Evolutionary conservation across 208 protist species (phyloP).

Genomic region (Novymonas esmeraldas): DNA sequence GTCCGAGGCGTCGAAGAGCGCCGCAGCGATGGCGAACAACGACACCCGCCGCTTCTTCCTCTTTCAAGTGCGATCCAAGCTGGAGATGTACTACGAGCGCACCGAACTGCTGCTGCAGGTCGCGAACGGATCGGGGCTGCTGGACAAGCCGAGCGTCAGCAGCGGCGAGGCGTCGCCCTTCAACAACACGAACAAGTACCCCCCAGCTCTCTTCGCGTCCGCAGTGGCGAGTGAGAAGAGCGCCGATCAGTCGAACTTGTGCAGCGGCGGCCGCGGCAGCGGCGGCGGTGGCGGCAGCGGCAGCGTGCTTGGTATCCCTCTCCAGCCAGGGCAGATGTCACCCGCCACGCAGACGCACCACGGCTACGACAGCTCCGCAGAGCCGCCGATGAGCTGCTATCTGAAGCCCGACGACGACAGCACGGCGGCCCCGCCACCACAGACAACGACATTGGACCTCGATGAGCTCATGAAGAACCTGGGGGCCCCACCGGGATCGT

Average conservation of each 20-base stretch:
- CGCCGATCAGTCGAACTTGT: too few relatives aligned
- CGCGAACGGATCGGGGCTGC: constrained; percentile 53
- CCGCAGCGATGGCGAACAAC: constrained; percentile 29
- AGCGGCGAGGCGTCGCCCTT: constrained; percentile 17
- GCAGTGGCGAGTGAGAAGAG: constrained; percentile 3
- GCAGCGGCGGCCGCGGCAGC: background rate
- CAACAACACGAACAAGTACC: constrained; percentile 10
- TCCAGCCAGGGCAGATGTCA: constrained; percentile 15
- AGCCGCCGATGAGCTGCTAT: constrained; percentile 38
- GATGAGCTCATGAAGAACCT: constrained; percentile 45
- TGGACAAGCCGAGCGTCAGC: constrained; percentile 54
- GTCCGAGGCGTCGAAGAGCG: constrained; percentile 36
- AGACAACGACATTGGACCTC: constrained; percentile 22
- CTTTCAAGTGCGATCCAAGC: constrained; percentile 57
- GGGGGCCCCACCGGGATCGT: constrained; percentile 29
- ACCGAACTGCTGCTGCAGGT: constrained; percentile 65
- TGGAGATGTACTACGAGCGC: constrained; percentile 79
- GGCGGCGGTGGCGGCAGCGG: constrained; percentile 6
- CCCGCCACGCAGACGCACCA: background rate
- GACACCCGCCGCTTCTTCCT: constrained; percentile 67
- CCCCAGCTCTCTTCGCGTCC: constrained; percentile 30
- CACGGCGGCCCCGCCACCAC: constrained; percentile 18
- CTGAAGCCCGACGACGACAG: constrained; percentile 26
- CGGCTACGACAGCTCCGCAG: background rate
- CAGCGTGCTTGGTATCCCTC: constrained; percentile 61